These are phyloP conservation scores for Camellia oleifera DNA, from an alignment of 179 eudicot genomes.

Conservation along the genomic window DNA sequence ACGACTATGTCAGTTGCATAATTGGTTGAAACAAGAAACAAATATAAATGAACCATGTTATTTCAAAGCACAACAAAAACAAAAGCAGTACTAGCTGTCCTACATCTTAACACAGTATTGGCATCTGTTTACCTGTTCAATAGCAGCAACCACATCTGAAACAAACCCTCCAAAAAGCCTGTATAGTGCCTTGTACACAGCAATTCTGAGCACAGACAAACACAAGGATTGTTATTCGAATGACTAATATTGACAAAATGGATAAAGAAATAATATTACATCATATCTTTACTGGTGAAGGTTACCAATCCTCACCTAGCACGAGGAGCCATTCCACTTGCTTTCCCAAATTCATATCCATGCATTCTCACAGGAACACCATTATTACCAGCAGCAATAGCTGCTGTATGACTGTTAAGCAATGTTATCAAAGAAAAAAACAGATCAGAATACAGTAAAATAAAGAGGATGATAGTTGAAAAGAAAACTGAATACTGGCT, in stretches of 20 bases:
- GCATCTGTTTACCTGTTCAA: constrained; percentile 60
- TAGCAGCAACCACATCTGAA: constrained; percentile 89
- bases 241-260: neutral
- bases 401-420: constrained; percentile 77
- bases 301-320: constrained; percentile 49
- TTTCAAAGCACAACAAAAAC: neutral
- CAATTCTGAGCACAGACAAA: constrained; percentile 54
- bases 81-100: neutral
- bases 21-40: constrained; percentile 11
- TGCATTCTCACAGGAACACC: constrained; percentile 86
- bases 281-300: neutral
- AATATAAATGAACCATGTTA: neutral
- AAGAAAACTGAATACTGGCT: neutral
- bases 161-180: constrained; percentile 91
- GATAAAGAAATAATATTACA: neutral
- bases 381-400: constrained; percentile 96
- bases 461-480: neutral
- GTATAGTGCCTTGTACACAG: constrained; percentile 94
- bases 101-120: neutral
- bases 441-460: neutral
- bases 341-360: constrained; percentile 85
- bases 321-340: constrained; percentile 99
- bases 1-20: neutral
- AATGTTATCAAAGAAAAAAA: neutral
- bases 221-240: neutral